phyloP scores from a whole-genome alignment of 2,329 filamentous ascomycete genomes.

The Nigrospora sphaerica region DNA sequence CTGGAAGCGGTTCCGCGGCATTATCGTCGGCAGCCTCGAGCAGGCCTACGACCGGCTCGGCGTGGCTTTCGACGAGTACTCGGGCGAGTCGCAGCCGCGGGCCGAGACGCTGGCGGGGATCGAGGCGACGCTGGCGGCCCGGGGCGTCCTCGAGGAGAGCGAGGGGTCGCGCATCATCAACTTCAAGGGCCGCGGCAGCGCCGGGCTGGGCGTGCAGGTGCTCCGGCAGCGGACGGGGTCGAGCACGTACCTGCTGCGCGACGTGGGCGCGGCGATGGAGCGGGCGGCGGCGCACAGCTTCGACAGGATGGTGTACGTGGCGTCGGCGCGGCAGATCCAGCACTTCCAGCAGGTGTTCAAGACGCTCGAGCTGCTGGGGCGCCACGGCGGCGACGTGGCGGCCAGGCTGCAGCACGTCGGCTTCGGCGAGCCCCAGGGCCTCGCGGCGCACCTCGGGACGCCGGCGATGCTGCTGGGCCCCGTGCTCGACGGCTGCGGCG shows the following conservation, averaged over 20 bases:
- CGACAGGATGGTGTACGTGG: constrained; percentile 33
- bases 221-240: constrained; percentile 58
- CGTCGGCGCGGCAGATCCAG: constrained; percentile 23
- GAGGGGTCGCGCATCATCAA: constrained; percentile 64
- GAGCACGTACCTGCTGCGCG: constrained; percentile 61
- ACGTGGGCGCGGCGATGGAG: constrained; percentile 60
- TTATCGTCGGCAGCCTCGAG: constrained; percentile 47
- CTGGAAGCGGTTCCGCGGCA: constrained; percentile 47
- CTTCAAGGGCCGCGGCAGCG: constrained; percentile 59
- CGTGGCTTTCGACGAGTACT: constrained; percentile 53
- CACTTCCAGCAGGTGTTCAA: constrained; percentile 26
- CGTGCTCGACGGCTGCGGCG: not conserved
- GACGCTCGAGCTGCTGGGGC: constrained; percentile 27
- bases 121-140: constrained; percentile 49
- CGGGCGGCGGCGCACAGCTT: constrained; percentile 43
- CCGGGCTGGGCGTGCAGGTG: constrained; percentile 61
- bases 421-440: constrained; percentile 41
- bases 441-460: constrained; percentile 46
- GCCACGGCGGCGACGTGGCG: constrained; percentile 20
- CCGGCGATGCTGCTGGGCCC: constrained; percentile 14
- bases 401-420: constrained; percentile 28
- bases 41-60: constrained; percentile 47
- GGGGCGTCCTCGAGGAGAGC: constrained; percentile 46
- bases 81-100: constrained; percentile 55
- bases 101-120: constrained; percentile 45